phyloP scores from a whole-genome alignment of 176 grass and related monocot genomes.

The Luzula sylvatica region DNA sequence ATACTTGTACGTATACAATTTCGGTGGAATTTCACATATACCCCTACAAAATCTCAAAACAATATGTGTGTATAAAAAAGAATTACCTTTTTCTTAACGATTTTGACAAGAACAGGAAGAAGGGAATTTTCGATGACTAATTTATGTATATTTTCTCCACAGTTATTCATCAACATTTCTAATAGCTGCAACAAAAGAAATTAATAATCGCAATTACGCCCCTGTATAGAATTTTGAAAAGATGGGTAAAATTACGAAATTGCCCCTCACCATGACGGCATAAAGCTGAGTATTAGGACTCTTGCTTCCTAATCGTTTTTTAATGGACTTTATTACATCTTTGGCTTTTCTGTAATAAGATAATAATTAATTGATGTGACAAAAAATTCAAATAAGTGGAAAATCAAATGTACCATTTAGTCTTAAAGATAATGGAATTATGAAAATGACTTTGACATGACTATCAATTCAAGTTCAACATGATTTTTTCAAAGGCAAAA shows the following conservation, averaged over 20 bases:
- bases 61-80: too few relatives aligned
- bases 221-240: not conserved
- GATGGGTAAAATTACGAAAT: not conserved
- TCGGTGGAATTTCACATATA: too few relatives aligned
- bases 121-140: conserved; percentile 75
- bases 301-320: conserved; percentile 68
- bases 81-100: conserved; percentile 98
- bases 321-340: conserved; percentile 82
- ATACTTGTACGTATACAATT: too few relatives aligned
- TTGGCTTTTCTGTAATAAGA: conserved; percentile 71
- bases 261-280: conserved; percentile 72
- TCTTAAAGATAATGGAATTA: not conserved
- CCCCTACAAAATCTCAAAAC: too few relatives aligned
- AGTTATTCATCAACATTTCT: conserved; percentile 98
- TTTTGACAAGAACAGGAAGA: conserved; percentile 82
- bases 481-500: not conserved
- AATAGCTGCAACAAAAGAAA: conserved; percentile 57
- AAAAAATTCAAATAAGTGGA: not conserved
- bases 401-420: not conserved
- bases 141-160: conserved; percentile 73
- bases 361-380: conserved; percentile 5
- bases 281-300: conserved; percentile 65
- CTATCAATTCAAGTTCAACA: not conserved
- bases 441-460: not conserved
- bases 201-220: conserved; percentile 9